phyloP scores from a whole-genome alignment of 176 grass and related monocot species.

The Cenchrus fungigraminus region DNA sequence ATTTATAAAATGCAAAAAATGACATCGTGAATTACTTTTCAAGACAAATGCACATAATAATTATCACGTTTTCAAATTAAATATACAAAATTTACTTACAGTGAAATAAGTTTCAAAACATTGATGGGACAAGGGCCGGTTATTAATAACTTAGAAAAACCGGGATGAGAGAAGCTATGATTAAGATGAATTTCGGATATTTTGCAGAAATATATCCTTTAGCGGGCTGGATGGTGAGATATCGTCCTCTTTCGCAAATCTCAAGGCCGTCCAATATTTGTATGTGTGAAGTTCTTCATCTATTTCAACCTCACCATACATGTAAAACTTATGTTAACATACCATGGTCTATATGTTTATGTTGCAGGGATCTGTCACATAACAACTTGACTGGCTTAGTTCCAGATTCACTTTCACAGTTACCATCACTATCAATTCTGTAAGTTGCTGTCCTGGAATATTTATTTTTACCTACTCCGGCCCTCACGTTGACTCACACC shows the following conservation, averaged over 20 bases:
- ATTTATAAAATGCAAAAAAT: too few relatives aligned
- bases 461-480: not conserved
- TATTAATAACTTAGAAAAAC: not conserved
- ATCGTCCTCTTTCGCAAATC: constrained; percentile 48
- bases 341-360: not conserved
- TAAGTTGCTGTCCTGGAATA: constrained; percentile 28
- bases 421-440: constrained; percentile 42
- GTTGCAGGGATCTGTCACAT: constrained; percentile 58
- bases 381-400: constrained; percentile 59
- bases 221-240: constrained; percentile 49
- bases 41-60: too few relatives aligned
- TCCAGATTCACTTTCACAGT: constrained; percentile 43
- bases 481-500: not conserved
- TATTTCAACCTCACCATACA: not conserved
- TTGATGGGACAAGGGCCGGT: too few relatives aligned
- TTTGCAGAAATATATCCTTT: constrained; percentile 50
- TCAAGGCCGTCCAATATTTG: constrained; percentile 48
- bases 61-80: too few relatives aligned
- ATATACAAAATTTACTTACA: too few relatives aligned
- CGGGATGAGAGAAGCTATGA: not conserved
- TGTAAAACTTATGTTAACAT: too few relatives aligned
- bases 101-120: too few relatives aligned
- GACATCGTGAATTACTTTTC: too few relatives aligned
- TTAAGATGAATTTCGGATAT: not conserved
- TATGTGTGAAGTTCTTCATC: constrained; percentile 9